Conservation (phyloP, 2,329 filamentous ascomycete genomes). For the Capronia coronata region DNA sequence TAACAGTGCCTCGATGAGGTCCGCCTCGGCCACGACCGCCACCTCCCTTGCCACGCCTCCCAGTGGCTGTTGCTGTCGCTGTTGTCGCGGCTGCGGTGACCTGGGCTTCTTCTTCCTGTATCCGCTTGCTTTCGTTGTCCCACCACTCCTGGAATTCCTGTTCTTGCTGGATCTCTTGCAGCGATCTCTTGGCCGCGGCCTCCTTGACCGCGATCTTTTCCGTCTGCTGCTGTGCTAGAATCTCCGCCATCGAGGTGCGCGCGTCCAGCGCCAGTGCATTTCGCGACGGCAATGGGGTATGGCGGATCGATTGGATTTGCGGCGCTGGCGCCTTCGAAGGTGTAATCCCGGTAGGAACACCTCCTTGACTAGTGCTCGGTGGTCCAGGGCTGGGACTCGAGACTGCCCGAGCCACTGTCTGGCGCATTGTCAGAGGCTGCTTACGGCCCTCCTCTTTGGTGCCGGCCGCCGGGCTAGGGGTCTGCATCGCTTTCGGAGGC, state of each 20-base stretch:
- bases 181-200: conserved; percentile 71
- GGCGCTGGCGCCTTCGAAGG: conserved; percentile 31
- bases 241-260: conserved; percentile 67
- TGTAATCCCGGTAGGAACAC: conserved; percentile 26
- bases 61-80: too few relatives aligned
- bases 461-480: conserved; percentile 3
- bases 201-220: conserved; percentile 79
- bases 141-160: conserved; percentile 97
- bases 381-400: conserved; percentile 13
- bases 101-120: conserved; percentile 56
- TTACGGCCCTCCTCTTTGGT: conserved; percentile 5
- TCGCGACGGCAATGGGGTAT: conserved; percentile 33
- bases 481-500: conserved; percentile 15
- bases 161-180: conserved; percentile 93
- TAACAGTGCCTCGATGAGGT: conserved; percentile 24
- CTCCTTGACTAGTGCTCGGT: conserved; percentile 4
- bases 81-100: conserved; percentile 16
- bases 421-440: conserved; percentile 55
- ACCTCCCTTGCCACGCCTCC: conserved; percentile 39
- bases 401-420: conserved; percentile 50
- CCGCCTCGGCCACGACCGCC: conserved; percentile 30
- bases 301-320: conserved; percentile 43
- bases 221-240: conserved; percentile 76
- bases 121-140: conserved; percentile 73
- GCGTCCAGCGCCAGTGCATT: conserved; percentile 27